A percentile compares a stretch with the other conserved stretches of the same genome.
Evolutionary conservation across 345 rosid genomes (phyloP).

Genomic region (Pseudoturritis turrita): DNA sequence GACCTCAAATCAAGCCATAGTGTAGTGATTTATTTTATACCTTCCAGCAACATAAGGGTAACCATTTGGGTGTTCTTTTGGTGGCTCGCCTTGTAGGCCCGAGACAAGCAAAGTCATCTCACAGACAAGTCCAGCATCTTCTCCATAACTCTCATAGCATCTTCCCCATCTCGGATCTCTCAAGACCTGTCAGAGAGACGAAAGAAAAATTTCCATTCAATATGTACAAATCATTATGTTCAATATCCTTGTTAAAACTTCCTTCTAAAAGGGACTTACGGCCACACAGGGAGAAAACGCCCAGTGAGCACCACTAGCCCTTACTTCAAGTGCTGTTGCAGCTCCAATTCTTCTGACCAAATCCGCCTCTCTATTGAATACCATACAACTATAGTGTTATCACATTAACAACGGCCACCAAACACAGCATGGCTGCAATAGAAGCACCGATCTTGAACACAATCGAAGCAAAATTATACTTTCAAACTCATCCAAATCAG

Average conservation of each 20-base stretch:
- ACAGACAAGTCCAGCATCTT: conserved; percentile 60
- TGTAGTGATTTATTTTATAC: conserved; percentile 26
- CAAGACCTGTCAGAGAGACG: conserved; percentile 42
- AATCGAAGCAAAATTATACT: background rate
- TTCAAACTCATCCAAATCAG: background rate
- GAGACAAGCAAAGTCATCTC: conserved; percentile 60
- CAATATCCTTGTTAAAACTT: background rate
- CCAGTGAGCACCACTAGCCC: conserved; percentile 81
- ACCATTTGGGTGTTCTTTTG: conserved; percentile 58
- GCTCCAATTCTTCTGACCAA: conserved; percentile 63
- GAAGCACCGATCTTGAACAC: background rate
- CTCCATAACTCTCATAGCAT: conserved; percentile 77
- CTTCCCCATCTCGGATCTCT: conserved; percentile 92
- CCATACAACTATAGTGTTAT: background rate
- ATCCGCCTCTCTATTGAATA: conserved; percentile 53
- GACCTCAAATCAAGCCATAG: background rate
- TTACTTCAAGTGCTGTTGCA: conserved; percentile 93
- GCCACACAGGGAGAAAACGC: conserved; percentile 88
- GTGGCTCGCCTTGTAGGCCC: conserved; percentile 83
- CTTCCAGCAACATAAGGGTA: conserved; percentile 87
- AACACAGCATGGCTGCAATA: background rate
- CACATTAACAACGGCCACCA: background rate
- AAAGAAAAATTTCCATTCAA: background rate
- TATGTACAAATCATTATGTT: background rate
- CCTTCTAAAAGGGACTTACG: conserved; percentile 42